Conservation (phyloP, 1,284 basidiomycete genomes). For the Leccinum griseonigrum region DNA sequence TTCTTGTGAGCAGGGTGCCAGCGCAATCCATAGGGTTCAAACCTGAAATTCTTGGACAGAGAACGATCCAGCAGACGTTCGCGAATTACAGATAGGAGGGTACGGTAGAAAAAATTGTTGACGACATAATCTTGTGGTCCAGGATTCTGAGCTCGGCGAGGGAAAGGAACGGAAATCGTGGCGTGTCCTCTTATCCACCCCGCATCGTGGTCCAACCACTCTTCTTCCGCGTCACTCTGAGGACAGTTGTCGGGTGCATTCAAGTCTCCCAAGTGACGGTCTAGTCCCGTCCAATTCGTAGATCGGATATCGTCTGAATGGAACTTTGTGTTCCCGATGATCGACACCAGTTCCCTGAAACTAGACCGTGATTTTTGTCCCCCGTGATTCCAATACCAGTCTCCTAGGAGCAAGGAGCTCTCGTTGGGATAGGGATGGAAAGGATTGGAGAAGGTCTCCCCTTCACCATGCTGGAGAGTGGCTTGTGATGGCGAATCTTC, state of each 20-base stretch:
- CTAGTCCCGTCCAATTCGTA: neutral
- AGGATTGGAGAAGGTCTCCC: neutral
- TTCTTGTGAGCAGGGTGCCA: neutral
- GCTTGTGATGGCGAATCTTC: neutral
- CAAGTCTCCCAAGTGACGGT: neutral
- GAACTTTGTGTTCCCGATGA: neutral
- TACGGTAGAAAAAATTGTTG: neutral
- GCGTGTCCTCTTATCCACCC: neutral
- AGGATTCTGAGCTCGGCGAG: neutral
- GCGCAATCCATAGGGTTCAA: neutral
- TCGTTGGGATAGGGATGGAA: neutral
- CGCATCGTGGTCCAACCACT: neutral
- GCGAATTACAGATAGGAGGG: neutral
- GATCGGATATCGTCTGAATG: neutral
- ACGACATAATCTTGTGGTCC: neutral
- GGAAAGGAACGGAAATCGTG: neutral
- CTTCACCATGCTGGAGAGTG: neutral
- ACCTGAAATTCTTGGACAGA: neutral
- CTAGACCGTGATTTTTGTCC: neutral
- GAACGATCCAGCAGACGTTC: neutral
- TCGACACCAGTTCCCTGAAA: neutral
- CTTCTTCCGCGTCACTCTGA: neutral
- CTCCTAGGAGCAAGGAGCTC: neutral
- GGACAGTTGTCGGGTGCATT: neutral
- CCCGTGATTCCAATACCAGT: neutral